These are phyloP conservation scores for Pyrus hybrid DNA, from an alignment of 331 rosid species.

Conservation along the genomic window DNA sequence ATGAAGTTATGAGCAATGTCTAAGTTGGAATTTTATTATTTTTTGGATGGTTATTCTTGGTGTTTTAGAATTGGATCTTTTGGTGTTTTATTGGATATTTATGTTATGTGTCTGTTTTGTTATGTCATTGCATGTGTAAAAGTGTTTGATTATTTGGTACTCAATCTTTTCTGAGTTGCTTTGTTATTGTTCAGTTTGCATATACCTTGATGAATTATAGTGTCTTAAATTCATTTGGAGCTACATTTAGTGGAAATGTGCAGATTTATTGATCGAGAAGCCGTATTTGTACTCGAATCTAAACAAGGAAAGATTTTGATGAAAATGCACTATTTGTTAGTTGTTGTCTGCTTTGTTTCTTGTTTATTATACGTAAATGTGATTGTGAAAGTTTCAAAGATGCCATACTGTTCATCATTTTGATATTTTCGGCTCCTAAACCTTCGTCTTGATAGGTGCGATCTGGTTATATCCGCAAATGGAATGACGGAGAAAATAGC, in stretches of 20 bases:
- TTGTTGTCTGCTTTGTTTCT: background rate
- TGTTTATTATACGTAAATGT: background rate
- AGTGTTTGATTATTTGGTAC: background rate
- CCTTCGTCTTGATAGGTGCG: conserved; percentile 52
- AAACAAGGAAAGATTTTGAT: background rate
- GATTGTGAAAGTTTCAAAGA: background rate
- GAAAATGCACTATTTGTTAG: background rate
- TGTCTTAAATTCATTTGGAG: background rate
- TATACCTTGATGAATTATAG: no score
- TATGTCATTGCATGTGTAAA: background rate
- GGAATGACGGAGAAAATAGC: conserved; percentile 93
- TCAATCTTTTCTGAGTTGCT: background rate
- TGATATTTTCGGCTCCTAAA: background rate
- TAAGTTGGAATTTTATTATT: background rate
- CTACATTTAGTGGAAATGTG: background rate
- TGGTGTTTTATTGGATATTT: background rate
- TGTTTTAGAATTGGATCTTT: conserved; percentile 5
- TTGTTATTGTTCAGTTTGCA: background rate
- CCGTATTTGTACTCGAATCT: background rate
- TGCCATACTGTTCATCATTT: conserved; percentile 5
- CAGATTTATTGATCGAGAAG: background rate
- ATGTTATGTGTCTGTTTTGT: background rate
- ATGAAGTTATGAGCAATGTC: background rate
- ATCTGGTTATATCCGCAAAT: conserved; percentile 71
- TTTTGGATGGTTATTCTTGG: conserved; percentile 14